Base-by-base conservation (phyloP, 225 moss, liverwort and hornwort species). In the Bryum argenteum region DNA sequence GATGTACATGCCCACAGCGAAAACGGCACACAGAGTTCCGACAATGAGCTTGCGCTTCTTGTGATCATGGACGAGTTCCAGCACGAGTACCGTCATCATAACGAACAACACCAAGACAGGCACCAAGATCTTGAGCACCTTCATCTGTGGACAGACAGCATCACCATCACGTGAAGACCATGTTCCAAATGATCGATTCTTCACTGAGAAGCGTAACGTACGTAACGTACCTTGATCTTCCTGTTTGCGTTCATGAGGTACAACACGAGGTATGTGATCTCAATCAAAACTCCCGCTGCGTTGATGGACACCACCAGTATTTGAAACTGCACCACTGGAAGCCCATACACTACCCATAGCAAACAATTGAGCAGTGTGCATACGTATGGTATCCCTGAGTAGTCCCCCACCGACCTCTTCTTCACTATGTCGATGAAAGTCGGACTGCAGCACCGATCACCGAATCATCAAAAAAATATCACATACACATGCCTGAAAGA, bases 311-410 rank as follows among this genome's bases (percentile, higher is more conserved):
- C 85, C 18, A 88, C 82, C 77, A 88, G 28, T 10, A 88, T 70
- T 71, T 88, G 85, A 51, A 78, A 80, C 67, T 83, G 6, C 73
- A 88, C 88, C 54, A 83, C 73, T 7, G 88, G 88, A 56, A 85
- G 82, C 45, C 88, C 88, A 70, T 88, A 88, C 6, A 88, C 63
- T 1, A 85, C 82, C 88, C 88, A 88, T 10, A 88, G 60, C 59
- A 85, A n/a, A 76, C 88, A 88, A 83, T 88, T 88, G 72, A 88
- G 85, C 18, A 88, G 85, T 11, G 88, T 88, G 85, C 82, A 85
- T 16, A 88, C 85, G 61, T 85, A 88, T 14, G 85, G 85, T 52
- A 88, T 67, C 63, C 85, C 85, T 11, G 88, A 88, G 52, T 79
- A 88, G 73, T 88, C 85, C 58, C 59, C 77, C 41, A 83, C 82